Percentiles rank a stretch among this genome's conserved stretches.
Conservation (phyloP, 2,329 filamentous ascomycete genomes). For the Aspergillus sp. region DNA sequence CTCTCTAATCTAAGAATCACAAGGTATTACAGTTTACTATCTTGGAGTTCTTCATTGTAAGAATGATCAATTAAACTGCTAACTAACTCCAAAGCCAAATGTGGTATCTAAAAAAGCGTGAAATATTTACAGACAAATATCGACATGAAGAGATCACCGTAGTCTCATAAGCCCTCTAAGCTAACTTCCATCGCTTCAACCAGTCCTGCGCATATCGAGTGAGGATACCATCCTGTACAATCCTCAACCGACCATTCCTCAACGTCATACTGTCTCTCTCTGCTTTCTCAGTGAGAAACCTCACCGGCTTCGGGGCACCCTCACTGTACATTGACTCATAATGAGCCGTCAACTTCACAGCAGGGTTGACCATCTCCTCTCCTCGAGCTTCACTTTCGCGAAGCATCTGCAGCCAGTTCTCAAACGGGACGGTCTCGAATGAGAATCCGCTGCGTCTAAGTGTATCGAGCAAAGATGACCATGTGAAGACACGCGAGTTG, state of each 20-base stretch:
- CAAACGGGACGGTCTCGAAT: conserved; percentile 38
- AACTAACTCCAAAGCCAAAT: neutral
- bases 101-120: neutral
- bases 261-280: conserved; percentile 33
- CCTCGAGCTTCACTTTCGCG: conserved; percentile 30
- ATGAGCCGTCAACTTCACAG: conserved; percentile 35
- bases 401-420: conserved; percentile 38
- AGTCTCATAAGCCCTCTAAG: neutral
- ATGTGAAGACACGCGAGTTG: conserved; percentile 37
- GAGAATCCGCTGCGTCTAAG: conserved; percentile 34
- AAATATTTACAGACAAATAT: neutral
- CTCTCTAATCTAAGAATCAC: neutral
- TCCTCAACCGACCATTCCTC: conserved; percentile 27
- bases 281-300: conserved; percentile 31
- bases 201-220: conserved; percentile 33
- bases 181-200: conserved; percentile 28
- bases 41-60: neutral
- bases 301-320: conserved; percentile 5
- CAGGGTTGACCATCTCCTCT: conserved; percentile 34
- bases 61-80: neutral
- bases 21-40: neutral
- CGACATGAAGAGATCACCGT: neutral
- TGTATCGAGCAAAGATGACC: conserved; percentile 34
- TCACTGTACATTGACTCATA: conserved; percentile 32
- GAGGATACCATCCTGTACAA: conserved; percentile 37